Conservation (phyloP, 768 basidiomycete genomes). For the Boletales sp. region DNA sequence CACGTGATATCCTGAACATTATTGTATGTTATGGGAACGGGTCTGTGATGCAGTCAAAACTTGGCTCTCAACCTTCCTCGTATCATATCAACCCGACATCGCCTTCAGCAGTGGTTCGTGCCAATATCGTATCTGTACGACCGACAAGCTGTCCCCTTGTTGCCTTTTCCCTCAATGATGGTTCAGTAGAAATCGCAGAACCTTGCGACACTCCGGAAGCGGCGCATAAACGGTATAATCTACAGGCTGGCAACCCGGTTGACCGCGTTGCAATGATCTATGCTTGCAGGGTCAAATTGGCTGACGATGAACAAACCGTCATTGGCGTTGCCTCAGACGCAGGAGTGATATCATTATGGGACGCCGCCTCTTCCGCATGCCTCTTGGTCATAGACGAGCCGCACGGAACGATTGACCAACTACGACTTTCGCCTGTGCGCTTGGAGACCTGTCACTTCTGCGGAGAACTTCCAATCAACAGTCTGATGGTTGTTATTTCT, state of each 20-base stretch:
- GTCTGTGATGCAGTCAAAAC: conserved; percentile 48
- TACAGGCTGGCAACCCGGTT: conserved; percentile 56
- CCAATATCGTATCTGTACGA: conserved; percentile 46
- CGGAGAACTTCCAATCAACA: conserved; percentile 62
- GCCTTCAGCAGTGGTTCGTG: conserved; percentile 41
- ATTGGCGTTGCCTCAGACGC: conserved; percentile 60
- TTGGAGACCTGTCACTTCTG: conserved; percentile 66
- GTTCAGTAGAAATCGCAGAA: conserved; percentile 60
- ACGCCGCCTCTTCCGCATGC: conserved; percentile 59
- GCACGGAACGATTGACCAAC: conserved; percentile 51
- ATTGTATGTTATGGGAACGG: conserved; percentile 61
- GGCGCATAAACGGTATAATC: conserved; percentile 41
- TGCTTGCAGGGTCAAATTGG: conserved; percentile 50
- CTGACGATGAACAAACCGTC: conserved; percentile 48
- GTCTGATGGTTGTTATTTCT: conserved; percentile 63
- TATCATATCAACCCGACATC: conserved; percentile 44
- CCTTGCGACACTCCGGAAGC: conserved; percentile 42
- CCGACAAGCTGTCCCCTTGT: conserved; percentile 47
- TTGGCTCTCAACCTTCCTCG: conserved; percentile 18
- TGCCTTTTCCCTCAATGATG: conserved; percentile 63
- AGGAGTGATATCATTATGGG: conserved; percentile 76
- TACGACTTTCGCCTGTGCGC: conserved; percentile 57
- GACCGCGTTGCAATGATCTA: conserved; percentile 55
- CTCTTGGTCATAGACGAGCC: conserved; percentile 59
- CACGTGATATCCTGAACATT: conserved; percentile 25